phyloP scores from a whole-genome alignment of 2,329 filamentous ascomycete genomes.

The Hymenoscyphus linearis region DNA sequence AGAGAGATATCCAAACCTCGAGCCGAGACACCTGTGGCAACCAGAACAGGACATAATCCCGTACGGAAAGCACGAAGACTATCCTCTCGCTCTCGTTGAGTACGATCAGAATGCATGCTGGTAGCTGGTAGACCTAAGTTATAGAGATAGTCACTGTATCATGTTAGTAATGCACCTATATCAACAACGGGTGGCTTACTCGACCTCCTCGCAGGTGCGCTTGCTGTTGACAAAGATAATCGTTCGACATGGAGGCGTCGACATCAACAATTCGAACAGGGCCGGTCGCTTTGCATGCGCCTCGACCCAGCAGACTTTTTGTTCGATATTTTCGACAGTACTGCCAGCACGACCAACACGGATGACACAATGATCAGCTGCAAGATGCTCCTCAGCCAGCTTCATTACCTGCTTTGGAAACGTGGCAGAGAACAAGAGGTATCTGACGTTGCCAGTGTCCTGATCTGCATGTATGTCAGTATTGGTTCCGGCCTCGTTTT shows the following conservation, averaged over 20 bases:
- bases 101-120: conserved; percentile 83
- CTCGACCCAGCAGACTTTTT: conserved; percentile 66
- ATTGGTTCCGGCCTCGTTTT: neutral
- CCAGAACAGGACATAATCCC: conserved; percentile 70
- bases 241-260: conserved; percentile 67
- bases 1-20: conserved; percentile 86
- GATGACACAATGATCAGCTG: conserved; percentile 70
- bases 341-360: conserved; percentile 83
- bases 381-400: conserved; percentile 71
- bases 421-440: conserved; percentile 89
- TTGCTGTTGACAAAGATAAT: conserved; percentile 89
- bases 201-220: conserved; percentile 70
- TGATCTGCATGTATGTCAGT: conserved; percentile 50
- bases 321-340: conserved; percentile 75
- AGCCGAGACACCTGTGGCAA: conserved; percentile 81
- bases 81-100: conserved; percentile 87
- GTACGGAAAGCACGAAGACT: conserved; percentile 79
- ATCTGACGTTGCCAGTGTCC: conserved; percentile 63
- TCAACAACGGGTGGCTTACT: conserved; percentile 35
- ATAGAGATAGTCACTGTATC: conserved; percentile 66
- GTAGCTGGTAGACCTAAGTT: conserved; percentile 75
- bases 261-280: conserved; percentile 66
- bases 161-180: neutral
- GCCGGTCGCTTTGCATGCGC: conserved; percentile 62
- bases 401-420: conserved; percentile 77